Evolutionary conservation across 2,329 filamentous ascomycete genomes (phyloP).

Genomic region (Paraphaeosphaeria minitans): DNA sequence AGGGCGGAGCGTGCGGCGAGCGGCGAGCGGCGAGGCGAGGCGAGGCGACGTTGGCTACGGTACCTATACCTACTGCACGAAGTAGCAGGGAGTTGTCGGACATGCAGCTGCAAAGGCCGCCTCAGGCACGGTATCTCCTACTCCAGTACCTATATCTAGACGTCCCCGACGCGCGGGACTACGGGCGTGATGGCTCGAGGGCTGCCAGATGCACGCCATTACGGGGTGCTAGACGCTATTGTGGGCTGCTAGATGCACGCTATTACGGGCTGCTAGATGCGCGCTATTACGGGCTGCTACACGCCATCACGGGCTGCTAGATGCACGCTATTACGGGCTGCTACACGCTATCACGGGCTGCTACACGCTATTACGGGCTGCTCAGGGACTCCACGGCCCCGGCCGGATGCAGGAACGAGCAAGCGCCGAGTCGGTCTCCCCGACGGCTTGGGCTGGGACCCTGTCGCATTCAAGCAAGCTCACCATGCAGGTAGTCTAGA

Average conservation of each 20-base stretch:
- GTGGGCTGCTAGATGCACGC: no score
- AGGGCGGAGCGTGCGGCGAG: not conserved
- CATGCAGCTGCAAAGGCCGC: not conserved
- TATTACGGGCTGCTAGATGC: no score
- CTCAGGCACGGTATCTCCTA: not conserved
- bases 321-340: no score
- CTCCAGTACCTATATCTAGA: not conserved
- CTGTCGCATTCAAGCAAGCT: no score
- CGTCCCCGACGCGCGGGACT: conserved; percentile 9
- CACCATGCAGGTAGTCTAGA: no score
- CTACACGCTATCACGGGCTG: no score
- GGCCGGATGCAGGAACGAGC: conserved; percentile 13
- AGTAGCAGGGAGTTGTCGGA: conserved; percentile 3
- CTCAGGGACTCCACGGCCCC: not conserved
- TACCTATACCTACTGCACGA: no score
- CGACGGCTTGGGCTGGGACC: not conserved
- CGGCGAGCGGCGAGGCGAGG: not conserved
- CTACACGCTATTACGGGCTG: not conserved
- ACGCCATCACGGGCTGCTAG: no score
- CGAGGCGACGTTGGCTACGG: not conserved
- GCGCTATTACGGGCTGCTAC: no score
- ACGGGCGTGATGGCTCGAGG: no score
- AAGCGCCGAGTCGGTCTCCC: not conserved
- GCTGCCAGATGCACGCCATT: no score
- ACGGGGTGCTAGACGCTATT: no score